Conservation (phyloP, 108 stramenopile genomes). For the Epithemia pelagica region DNA sequence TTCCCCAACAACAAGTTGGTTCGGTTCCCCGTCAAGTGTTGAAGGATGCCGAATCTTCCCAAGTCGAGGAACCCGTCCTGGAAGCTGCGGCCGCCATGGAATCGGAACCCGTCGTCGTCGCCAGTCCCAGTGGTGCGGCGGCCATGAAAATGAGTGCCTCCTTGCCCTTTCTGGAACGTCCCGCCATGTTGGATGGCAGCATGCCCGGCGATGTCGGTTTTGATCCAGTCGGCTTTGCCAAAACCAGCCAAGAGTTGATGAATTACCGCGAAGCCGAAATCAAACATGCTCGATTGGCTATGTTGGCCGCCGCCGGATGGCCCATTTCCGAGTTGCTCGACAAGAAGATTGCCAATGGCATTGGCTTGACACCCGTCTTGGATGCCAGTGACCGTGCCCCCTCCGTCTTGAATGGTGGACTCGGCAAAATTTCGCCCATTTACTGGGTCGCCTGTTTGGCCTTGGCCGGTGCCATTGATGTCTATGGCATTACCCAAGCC, state of each 20-base stretch:
- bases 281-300: constrained; percentile 87
- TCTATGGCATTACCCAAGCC: constrained; percentile 42
- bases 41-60: constrained; percentile 9
- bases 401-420: constrained; percentile 78
- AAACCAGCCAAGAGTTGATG: constrained; percentile 35
- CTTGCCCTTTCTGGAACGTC: constrained; percentile 71
- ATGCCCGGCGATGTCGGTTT: constrained; percentile 89
- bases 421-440: constrained; percentile 73
- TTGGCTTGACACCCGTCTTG: constrained; percentile 44
- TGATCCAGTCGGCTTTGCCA: constrained; percentile 85
- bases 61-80: constrained; percentile 4
- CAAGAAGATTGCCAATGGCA: constrained; percentile 48
- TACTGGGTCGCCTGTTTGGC: constrained; percentile 70
- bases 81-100: constrained; percentile 14
- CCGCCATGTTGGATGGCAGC: constrained; percentile 53
- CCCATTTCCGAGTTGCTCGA: constrained; percentile 40
- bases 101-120: too few relatives aligned
- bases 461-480: constrained; percentile 66
- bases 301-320: constrained; percentile 90
- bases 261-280: constrained; percentile 80
- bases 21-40: constrained; percentile 21
- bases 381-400: constrained; percentile 67
- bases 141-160: constrained; percentile 46
- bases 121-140: too few relatives aligned
- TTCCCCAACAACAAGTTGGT: constrained; percentile 17